Percentiles rank a stretch among this genome's conserved stretches.
Conservation (phyloP, 2,329 filamentous ascomycete species). For the Colletotrichum sp. region DNA sequence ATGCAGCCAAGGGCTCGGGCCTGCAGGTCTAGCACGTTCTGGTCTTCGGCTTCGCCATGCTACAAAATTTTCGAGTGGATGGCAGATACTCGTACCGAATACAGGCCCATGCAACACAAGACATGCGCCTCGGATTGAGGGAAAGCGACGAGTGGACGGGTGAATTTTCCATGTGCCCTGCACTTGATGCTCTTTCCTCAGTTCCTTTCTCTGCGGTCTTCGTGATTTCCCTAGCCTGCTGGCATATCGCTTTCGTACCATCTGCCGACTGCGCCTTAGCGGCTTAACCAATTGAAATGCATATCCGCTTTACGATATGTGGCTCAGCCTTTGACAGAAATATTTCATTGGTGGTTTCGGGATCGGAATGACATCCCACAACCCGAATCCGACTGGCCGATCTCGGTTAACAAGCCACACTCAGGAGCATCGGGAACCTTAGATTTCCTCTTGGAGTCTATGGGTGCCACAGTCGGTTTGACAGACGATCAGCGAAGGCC, state of each 20-base stretch:
- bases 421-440: not conserved
- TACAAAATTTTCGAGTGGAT: not conserved
- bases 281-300: not conserved
- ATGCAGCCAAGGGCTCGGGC: constrained; percentile 1
- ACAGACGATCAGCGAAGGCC: not conserved
- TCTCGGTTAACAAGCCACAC: not conserved
- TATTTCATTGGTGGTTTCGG: not conserved
- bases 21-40: not conserved
- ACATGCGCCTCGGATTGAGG: not conserved
- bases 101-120: not conserved
- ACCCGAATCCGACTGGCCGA: not conserved
- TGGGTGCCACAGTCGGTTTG: not conserved
- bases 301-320: not conserved
- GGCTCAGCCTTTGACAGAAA: not conserved
- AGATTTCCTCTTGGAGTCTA: not conserved
- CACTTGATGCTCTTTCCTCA: too few species aligned
- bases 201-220: not conserved
- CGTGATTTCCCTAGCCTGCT: not conserved
- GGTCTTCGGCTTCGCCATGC: not conserved
- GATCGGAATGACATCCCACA: not conserved
- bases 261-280: not conserved
- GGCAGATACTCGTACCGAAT: not conserved
- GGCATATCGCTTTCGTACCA: too few species aligned
- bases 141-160: not conserved
- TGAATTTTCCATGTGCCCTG: not conserved